phyloP scores from a whole-genome alignment of 2,329 filamentous ascomycete genomes.

The Didymella lethalis region DNA sequence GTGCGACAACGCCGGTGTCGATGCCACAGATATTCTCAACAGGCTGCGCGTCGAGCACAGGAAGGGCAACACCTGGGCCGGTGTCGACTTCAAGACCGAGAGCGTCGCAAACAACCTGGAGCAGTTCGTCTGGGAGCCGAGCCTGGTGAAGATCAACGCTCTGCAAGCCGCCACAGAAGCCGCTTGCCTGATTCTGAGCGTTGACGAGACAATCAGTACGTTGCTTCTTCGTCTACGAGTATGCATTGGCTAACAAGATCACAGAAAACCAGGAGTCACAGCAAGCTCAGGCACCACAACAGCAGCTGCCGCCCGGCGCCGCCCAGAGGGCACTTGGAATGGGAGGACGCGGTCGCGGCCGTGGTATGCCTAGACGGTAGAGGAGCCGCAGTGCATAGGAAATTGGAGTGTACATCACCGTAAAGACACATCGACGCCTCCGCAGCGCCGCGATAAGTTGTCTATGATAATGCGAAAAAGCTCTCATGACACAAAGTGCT shows the following conservation, averaged over 20 bases:
- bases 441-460: constrained; percentile 33
- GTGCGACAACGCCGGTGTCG: constrained; percentile 98
- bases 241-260: constrained; percentile 29
- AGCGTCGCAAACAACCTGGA: constrained; percentile 94
- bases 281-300: constrained; percentile 79
- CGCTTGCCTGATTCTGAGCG: constrained; percentile 90
- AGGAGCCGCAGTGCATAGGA: constrained; percentile 9
- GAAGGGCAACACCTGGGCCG: constrained; percentile 91
- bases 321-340: constrained; percentile 88
- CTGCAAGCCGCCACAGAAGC: constrained; percentile 96
- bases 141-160: constrained; percentile 95
- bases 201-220: constrained; percentile 95
- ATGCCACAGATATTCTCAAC: constrained; percentile 97
- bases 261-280: constrained; percentile 89
- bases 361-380: constrained; percentile 84
- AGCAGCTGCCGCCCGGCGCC: constrained; percentile 69
- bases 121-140: constrained; percentile 96
- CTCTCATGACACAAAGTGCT: constrained; percentile 11
- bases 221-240: constrained; percentile 9
- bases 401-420: constrained; percentile 34
- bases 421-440: constrained; percentile 28
- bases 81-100: constrained; percentile 93
- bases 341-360: constrained; percentile 63
- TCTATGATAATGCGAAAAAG: constrained; percentile 44
- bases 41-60: constrained; percentile 94